Conservation (phyloP, 2,329 filamentous ascomycete species). For the Massarina eburnea region DNA sequence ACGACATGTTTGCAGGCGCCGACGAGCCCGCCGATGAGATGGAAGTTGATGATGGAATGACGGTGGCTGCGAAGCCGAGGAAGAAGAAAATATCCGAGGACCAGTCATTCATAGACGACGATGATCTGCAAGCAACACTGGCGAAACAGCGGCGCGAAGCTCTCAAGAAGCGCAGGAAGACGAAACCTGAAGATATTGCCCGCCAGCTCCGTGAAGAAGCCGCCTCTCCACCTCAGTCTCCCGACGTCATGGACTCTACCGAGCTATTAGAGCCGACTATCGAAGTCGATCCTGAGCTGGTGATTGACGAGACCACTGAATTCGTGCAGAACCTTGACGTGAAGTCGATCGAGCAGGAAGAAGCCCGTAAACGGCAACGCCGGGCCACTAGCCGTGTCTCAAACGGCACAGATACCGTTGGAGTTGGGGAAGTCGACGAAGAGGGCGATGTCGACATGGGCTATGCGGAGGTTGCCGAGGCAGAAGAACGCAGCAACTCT, state of each 20-base stretch:
- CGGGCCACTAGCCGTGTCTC: slow-evolving; percentile 37
- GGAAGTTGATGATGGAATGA: slow-evolving; percentile 66
- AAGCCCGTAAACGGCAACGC: slow-evolving; percentile 54
- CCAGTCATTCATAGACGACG: slow-evolving; percentile 81
- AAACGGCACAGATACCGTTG: slow-evolving; percentile 23
- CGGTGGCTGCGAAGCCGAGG: slow-evolving; percentile 28
- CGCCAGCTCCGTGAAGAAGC: slow-evolving; percentile 71
- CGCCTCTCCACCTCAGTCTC: slow-evolving; percentile 49
- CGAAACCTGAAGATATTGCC: slow-evolving; percentile 82
- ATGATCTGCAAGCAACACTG: slow-evolving; percentile 84
- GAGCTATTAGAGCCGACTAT: slow-evolving; percentile 48
- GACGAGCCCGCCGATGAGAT: slow-evolving; percentile 54
- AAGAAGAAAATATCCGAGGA: slow-evolving; percentile 68
- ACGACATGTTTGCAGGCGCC: slow-evolving; percentile 53
- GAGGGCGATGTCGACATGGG: slow-evolving; percentile 59
- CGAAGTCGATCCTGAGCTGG: slow-evolving; percentile 63
- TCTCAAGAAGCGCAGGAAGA: slow-evolving; percentile 88
- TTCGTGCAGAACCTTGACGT: slow-evolving; percentile 83
- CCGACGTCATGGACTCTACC: slow-evolving; percentile 60
- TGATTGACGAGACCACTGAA: slow-evolving; percentile 95
- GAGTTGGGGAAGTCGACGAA: slow-evolving; percentile 42
- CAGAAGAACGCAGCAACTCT: slow-evolving; percentile 45
- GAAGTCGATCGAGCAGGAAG: slow-evolving; percentile 27
- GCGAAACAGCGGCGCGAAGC: slow-evolving; percentile 80
- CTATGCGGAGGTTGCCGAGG: slow-evolving; percentile 54